Evolutionary conservation across 805 yeast species (phyloP), one percentile per base, ranked within the genome.

Genomic region (Metschnikowia colocasiae): DNA sequence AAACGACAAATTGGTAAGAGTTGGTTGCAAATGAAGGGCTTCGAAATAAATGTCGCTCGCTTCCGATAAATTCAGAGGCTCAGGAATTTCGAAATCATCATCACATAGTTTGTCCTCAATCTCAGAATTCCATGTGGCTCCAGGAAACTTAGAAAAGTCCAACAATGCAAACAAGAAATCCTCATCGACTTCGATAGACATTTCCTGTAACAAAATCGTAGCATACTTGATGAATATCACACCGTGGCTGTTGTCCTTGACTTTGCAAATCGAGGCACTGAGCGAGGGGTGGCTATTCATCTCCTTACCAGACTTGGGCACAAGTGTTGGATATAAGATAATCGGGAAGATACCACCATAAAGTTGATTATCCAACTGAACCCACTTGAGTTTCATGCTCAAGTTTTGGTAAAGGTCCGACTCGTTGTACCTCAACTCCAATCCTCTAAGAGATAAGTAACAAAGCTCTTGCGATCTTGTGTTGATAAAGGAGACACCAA

Each of bases 111-210:
- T 67, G 50, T 79, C 82, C 22, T 57, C 59, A 12, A 68, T 63
- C 39, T 64, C 60, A 15, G 58, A 58, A 47, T 81, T 77, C 91
- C 92, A 85, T n/a, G 83, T 69, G 0, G 94, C 89, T 1, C 92
- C 94, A 0, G 95, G 94, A 31, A 85, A 68, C 59, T 86, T 84
- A 4, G 85, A 76, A 58, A 90, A 89, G 37, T 90, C 96, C 36
- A 91, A 63, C 40, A 91, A 61, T 0, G 95, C 89, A 62, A 84
- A 83, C 54, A 92, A 63, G 64, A 94, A 89, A 61, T 92, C 97
- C 65, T 94, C 99, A 63, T 94, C 99, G 37, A 92, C 77, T 59
- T 94, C 98, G 38, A 94, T 68, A 0, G 97, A 83, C 78, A 94
- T 79, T 60, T 92, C 97, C 66, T 94, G 99, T 42, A 94, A 65